Base-by-base conservation (phyloP, 2,329 filamentous ascomycete species). In the Talaromyces sp. region DNA sequence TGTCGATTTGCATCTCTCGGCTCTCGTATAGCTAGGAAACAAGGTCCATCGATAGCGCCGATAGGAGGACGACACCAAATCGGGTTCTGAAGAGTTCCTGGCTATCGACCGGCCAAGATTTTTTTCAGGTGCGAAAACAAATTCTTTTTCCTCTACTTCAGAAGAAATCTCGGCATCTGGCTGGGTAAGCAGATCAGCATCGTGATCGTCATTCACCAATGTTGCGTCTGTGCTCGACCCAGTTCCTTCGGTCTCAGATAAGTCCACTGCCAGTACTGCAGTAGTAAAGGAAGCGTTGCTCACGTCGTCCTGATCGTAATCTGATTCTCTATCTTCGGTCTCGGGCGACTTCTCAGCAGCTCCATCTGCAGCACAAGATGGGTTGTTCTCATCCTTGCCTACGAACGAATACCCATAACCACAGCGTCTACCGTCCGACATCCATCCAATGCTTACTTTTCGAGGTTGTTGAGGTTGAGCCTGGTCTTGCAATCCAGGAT, bases 381-480 rank as follows among this genome's bases (percentile, higher is more conserved):
- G 9, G 11, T 21, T 44, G 50, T 23, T 46, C 6, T 72, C 70
- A n/a, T 68, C 65, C 25, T 67, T 64, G 21, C 67, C 60, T 14
- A 78, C 72, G 58, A 76, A 68, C 16, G 65, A 71, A 62, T 78
- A 79, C 2, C 76, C 76, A 65, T 78, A 79, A 1, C 76, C 76
- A 48, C 73, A 65, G 21, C 76, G 72, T 62, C 72, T 73, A 3
- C 76, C 76, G 23, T 70, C 75, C 9, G 76, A 75, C 71, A 79
- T 72, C 77, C 77, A 79, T 23, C 75, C 77, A 33, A 76, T 66
- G 56, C 77, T 79, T 50, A 76, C 68, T 65, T 69, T 75, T 16
- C 74, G 73, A 54, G 70, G 65, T n/a, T 58, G 23, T 33, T 58
- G 16, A n/a, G 40, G 18, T 35, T 31, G 37, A 0, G 37, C 21